Base-by-base conservation (phyloP, 2,329 filamentous ascomycete genomes). In the Myrmaecium sp. region DNA sequence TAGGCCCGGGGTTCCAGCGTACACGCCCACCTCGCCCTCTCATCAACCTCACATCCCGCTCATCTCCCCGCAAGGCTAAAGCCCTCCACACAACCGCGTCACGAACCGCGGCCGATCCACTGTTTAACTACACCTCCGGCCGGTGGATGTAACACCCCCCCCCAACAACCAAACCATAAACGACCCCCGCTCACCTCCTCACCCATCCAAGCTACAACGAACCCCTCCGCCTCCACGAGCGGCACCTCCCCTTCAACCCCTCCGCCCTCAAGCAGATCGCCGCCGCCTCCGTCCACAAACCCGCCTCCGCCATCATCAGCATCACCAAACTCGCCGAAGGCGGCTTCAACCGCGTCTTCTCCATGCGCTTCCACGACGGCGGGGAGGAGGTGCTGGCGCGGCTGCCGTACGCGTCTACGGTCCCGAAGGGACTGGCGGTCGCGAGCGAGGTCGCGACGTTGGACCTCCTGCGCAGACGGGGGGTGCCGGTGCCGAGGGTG, bases 391-490 rank as follows among this genome's bases (percentile, higher is more conserved):
- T 52, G 16, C 23, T 54, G 22, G 46, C 42, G 5, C 38, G 44
- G 13, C 32, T 54, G 8, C 51, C 48, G 3, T 52, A 52, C 30
- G 43, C 43, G 3, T 36, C 32, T 5, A 46, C 48, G 14, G 32
- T 41, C 8, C 34, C 44, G 11, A 29, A 40, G 26, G 33, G 30
- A n/a, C 31, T 42, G 16, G 43, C 42, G 13, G 42, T 46, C 8
- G 48, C 46, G n/a, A 52, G 49, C 33, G 46, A 54, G 32, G 49
- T 51, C n/a, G 49, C 51, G 17, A 52, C 46, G 2, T 30, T 49
- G 31, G 40, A 38, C 13, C 42, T 46, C 33, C 29, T 48, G n/a
- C 48, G 42, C 6, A 21, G 25, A 3, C 33, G 40, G 26, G 40
- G 35, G 2, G 33, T 50, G 8, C 38, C 44, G 11, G 33, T 35